Percentiles rank a stretch among this genome's conserved stretches.
phyloP scores from a whole-genome alignment of 345 rosid genomes.

The Rhodamnia argentea region DNA sequence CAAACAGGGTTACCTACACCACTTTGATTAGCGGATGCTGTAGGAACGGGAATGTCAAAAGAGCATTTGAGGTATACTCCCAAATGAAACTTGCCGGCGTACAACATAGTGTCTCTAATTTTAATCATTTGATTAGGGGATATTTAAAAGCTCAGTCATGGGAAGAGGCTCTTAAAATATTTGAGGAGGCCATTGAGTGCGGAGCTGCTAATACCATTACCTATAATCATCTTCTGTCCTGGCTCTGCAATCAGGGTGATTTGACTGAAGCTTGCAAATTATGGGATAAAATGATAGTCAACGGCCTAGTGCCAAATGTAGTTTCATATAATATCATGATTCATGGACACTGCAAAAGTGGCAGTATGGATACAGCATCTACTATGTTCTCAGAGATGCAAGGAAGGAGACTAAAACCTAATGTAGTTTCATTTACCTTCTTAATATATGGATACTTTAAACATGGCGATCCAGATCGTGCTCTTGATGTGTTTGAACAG shows the following conservation, averaged over 20 bases:
- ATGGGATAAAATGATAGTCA: slow-evolving; percentile 49
- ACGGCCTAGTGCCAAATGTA: slow-evolving; percentile 25
- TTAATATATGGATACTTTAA: slow-evolving; percentile 62
- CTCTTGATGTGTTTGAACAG: slow-evolving; percentile 36
- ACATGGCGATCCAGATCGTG: slow-evolving; percentile 26
- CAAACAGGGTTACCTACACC: slow-evolving; percentile 47
- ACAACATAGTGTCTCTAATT: slow-evolving; percentile 30
- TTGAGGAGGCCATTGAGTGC: slow-evolving; percentile 46
- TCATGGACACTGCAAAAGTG: slow-evolving; percentile 34
- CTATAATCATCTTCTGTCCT: slow-evolving; percentile 40
- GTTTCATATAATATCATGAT: slow-evolving; percentile 64
- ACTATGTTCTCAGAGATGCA: slow-evolving; percentile 33
- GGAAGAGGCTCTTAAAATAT: slow-evolving; percentile 37
- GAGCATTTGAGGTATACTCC: slow-evolving; percentile 44
- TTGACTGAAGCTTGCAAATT: slow-evolving; percentile 40
- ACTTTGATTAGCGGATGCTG: slow-evolving; percentile 62
- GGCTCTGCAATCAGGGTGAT: slow-evolving; percentile 44
- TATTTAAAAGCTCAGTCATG: slow-evolving; percentile 25
- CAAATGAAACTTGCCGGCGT: slow-evolving; percentile 50
- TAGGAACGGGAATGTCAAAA: slow-evolving; percentile 42
- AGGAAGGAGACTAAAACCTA: slow-evolving; percentile 46
- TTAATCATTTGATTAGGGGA: slow-evolving; percentile 44
- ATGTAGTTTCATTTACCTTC: slow-evolving; percentile 40
- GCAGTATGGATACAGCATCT: slow-evolving; percentile 38
- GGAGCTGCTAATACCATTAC: slow-evolving; percentile 44